A percentile compares a stretch with the other conserved stretches of the same genome.
Evolutionary conservation across 202 grass and related monocot species (phyloP).

Genomic region (Dendrocalamus latiflorus): DNA sequence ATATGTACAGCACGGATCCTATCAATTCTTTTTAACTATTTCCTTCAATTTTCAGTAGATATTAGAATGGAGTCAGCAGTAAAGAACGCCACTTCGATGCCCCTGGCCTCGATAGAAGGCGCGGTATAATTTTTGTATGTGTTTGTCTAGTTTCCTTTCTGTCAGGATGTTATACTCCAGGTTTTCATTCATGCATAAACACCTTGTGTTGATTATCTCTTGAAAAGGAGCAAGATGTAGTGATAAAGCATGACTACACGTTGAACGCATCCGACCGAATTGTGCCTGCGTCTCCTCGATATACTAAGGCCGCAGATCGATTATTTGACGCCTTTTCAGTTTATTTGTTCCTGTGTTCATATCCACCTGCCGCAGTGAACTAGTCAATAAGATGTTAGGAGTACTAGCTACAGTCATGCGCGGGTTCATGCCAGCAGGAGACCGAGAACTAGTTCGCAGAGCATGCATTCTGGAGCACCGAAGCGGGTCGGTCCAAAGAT

Average conservation of each 20-base stretch:
- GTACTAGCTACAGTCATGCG: too few relatives aligned
- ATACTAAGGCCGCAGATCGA: not conserved
- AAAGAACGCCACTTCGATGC: not conserved
- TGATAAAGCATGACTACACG: not conserved
- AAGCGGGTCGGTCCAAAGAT: too few relatives aligned
- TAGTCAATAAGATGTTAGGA: too few relatives aligned
- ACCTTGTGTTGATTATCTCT: not conserved
- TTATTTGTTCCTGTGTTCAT: not conserved
- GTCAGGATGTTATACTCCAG: not conserved
- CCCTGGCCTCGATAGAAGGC: not conserved
- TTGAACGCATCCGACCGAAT: not conserved
- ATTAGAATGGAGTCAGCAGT: constrained; percentile 4
- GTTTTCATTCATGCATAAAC: not conserved
- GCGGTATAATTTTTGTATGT: not conserved
- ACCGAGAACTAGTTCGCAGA: too few relatives aligned
- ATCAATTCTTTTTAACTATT: not conserved
- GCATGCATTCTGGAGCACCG: too few relatives aligned
- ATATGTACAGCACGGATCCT: too few relatives aligned
- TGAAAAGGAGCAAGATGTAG: not conserved
- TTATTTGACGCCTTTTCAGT: not conserved
- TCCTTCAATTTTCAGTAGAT: constrained; percentile 30
- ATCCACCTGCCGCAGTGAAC: not conserved
- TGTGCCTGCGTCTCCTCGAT: not conserved
- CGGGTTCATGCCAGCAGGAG: too few relatives aligned
- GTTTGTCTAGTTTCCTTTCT: not conserved